A percentile compares a stretch with the other conserved stretches of the same genome.
Evolutionary conservation across 805 yeast species (phyloP).

Genomic region (Candida pseudoglaebosa): DNA sequence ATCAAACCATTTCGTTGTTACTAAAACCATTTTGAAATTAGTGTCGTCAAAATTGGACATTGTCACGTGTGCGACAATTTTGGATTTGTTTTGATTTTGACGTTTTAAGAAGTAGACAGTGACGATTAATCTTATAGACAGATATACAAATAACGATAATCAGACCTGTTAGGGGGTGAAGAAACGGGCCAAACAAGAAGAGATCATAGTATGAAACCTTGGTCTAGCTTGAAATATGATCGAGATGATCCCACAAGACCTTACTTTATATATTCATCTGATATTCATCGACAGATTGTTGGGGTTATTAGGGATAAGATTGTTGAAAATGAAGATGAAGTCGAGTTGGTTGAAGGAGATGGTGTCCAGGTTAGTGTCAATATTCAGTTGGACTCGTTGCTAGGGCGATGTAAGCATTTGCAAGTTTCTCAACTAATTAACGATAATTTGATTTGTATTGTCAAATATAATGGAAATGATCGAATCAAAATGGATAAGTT

Average conservation of each 20-base stretch:
- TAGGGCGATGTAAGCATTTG: slow-evolving; percentile 25
- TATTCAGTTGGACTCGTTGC: slow-evolving; percentile 32
- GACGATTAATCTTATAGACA: too few species aligned
- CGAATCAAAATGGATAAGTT: not conserved
- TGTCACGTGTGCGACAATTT: not conserved
- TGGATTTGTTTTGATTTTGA: not conserved
- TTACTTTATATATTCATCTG: slow-evolving; percentile 34
- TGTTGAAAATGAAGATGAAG: slow-evolving; percentile 2
- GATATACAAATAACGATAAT: too few species aligned
- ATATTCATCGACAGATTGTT: slow-evolving; percentile 25
- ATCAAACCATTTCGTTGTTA: too few species aligned
- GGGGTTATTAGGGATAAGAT: slow-evolving; percentile 3
- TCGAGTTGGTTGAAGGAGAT: slow-evolving; percentile 8
- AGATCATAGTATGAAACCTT: not conserved
- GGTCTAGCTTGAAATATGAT: slow-evolving; percentile 1
- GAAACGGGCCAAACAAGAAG: too few species aligned
- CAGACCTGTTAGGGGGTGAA: too few species aligned
- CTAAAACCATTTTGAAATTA: too few species aligned
- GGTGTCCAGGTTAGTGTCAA: slow-evolving; percentile 22
- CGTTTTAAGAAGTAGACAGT: not conserved
- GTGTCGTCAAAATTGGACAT: too few species aligned
- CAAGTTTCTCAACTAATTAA: slow-evolving; percentile 31
- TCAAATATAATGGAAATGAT: slow-evolving; percentile 17
- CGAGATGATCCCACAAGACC: slow-evolving; percentile 31
- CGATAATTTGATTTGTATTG: slow-evolving; percentile 31